Evolutionary conservation across 805 yeast species (phyloP).

Genomic region (Candida coquimbonensis): DNA sequence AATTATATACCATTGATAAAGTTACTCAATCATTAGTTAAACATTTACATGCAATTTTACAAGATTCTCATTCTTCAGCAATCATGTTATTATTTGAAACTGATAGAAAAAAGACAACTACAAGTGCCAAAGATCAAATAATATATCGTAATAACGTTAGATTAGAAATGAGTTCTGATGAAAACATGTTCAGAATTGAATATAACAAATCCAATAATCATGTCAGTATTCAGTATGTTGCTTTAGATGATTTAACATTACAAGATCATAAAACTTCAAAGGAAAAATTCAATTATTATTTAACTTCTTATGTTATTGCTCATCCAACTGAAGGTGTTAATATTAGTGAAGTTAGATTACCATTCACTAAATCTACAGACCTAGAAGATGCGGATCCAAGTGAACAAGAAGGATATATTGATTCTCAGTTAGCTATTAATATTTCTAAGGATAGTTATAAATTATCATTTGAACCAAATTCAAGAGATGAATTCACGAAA

Average conservation of each 20-base stretch:
- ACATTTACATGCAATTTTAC: constrained; percentile 77
- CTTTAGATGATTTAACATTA: constrained; percentile 82
- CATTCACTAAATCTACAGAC: constrained; percentile 56
- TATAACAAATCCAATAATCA: constrained; percentile 46
- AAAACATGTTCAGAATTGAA: constrained; percentile 85
- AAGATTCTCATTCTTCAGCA: constrained; percentile 75
- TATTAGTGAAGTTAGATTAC: constrained; percentile 66
- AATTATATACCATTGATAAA: constrained; percentile 87
- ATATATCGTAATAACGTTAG: constrained; percentile 85
- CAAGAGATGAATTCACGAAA: constrained; percentile 75
- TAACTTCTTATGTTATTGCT: constrained; percentile 87
- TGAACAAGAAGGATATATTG: constrained; percentile 52
- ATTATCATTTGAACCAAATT: constrained; percentile 69
- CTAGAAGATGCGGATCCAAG: constrained; percentile 39
- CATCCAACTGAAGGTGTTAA: constrained; percentile 97
- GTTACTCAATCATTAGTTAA: constrained; percentile 78
- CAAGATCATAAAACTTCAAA: constrained; percentile 62
- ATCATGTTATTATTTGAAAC: constrained; percentile 74
- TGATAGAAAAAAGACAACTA: constrained; percentile 56
- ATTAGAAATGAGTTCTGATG: constrained; percentile 73
- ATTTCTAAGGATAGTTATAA: constrained; percentile 74
- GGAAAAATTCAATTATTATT: constrained; percentile 87
- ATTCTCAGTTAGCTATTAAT: constrained; percentile 69
- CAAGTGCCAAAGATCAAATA: constrained; percentile 83
- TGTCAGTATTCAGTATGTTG: constrained; percentile 74